Evolutionary conservation across 176 grass and related monocot species (phyloP).

Genomic region (Ampelocalamus luodianensis): DNA sequence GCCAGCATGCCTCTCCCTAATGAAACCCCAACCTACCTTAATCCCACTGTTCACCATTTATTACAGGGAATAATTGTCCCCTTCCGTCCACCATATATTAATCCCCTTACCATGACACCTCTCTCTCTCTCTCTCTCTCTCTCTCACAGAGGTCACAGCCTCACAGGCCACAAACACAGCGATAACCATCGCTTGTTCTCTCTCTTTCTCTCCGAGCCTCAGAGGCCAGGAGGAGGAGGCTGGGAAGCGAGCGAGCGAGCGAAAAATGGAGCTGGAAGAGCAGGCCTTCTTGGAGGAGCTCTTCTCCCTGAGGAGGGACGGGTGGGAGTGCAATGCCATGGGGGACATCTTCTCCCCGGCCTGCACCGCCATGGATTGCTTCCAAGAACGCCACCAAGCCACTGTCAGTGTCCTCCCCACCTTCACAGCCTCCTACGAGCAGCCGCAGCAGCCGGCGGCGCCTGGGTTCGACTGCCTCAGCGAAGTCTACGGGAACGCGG

Average conservation of each 20-base stretch:
- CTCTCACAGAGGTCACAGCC: not conserved
- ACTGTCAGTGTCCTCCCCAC: slow-evolving; percentile 57
- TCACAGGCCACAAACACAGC: not conserved
- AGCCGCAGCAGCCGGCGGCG: slow-evolving; percentile 20
- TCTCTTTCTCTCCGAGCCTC: not conserved
- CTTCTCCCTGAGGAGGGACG: slow-evolving; percentile 71
- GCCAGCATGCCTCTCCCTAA: slow-evolving; percentile 25
- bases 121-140: too few relatives aligned
- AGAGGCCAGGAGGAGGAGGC: not conserved
- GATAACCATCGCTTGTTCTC: not conserved
- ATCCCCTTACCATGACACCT: not conserved
- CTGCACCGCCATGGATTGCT: slow-evolving; percentile 66
- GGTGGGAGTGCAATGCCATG: slow-evolving; percentile 79
- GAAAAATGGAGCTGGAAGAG: slow-evolving; percentile 83
- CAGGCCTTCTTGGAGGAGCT: slow-evolving; percentile 94
- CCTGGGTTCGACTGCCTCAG: slow-evolving; percentile 78
- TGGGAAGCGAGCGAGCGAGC: not conserved
- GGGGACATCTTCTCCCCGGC: slow-evolving; percentile 78
- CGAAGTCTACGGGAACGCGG: slow-evolving; percentile 61
- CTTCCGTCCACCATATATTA: slow-evolving; percentile 47
- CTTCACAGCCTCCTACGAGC: slow-evolving; percentile 67
- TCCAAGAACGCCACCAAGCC: slow-evolving; percentile 62
- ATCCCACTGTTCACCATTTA: slow-evolving; percentile 38
- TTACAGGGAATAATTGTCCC: slow-evolving; percentile 76
- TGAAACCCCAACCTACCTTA: slow-evolving; percentile 41